A percentile compares a stretch with the other conserved stretches of the same genome.
Evolutionary conservation across 1,284 basidiomycete genomes (phyloP).

Genomic region (Boletus mariae): DNA sequence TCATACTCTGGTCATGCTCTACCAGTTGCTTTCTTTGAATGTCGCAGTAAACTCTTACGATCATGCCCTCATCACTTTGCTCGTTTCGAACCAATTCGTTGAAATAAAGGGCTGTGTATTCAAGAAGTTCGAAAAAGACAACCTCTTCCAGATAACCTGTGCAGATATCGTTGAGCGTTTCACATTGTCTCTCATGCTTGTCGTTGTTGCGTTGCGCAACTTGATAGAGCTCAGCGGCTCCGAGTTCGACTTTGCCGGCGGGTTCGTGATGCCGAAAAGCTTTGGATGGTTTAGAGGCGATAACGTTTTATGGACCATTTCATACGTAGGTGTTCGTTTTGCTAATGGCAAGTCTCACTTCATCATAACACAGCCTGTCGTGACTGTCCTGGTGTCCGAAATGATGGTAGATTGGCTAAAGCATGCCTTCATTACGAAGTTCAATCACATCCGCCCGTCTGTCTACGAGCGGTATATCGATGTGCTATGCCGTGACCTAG

Average conservation of each 20-base stretch:
- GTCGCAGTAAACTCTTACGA: conserved; percentile 99
- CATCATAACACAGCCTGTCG: conserved; percentile 62
- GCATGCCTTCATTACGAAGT: conserved; percentile 99
- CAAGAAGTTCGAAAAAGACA: conserved; percentile 99
- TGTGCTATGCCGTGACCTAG: conserved; percentile 91
- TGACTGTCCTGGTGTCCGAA: conserved; percentile 90
- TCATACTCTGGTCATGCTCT: conserved; percentile 94
- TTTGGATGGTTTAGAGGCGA: conserved; percentile 81
- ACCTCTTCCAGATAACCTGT: conserved; percentile 98
- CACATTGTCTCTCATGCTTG: conserved; percentile 88
- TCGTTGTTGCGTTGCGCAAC: conserved; percentile 90
- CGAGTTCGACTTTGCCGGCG: conserved; percentile 72
- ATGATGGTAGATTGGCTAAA: conserved; percentile 98
- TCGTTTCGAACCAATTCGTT: conserved; percentile 98
- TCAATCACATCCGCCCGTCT: conserved; percentile 91
- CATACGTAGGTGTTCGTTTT: conserved; percentile 61
- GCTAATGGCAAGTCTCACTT: not conserved
- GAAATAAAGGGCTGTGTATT: conserved; percentile 99
- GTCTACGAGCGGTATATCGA: conserved; percentile 97
- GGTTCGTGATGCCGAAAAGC: conserved; percentile 75
- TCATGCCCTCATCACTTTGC: conserved; percentile 89
- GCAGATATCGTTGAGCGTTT: conserved; percentile 99
- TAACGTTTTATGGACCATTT: conserved; percentile 83
- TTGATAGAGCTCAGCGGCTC: conserved; percentile 92
- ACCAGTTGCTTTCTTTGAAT: conserved; percentile 93